These are phyloP conservation scores for Colletotrichum destructivum DNA, from an alignment of 2,329 filamentous ascomycete genomes.

Conservation along the genomic window DNA sequence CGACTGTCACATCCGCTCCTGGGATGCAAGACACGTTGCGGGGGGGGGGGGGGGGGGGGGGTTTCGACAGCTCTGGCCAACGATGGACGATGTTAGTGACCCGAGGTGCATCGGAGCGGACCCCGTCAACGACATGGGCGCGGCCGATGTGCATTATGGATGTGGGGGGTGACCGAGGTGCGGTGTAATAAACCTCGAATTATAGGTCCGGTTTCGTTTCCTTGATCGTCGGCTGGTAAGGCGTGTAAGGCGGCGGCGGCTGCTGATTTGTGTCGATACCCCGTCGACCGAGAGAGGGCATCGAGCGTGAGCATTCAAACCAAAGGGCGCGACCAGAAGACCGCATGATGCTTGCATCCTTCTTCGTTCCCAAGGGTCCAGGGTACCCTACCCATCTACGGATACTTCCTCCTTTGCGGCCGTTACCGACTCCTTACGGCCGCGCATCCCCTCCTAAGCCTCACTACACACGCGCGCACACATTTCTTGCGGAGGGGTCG, in stretches of 20 bases:
- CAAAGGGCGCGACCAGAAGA: not conserved
- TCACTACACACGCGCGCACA: not conserved
- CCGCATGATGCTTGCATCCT: too few relatives aligned
- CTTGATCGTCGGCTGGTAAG: not conserved
- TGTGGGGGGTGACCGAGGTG: too few relatives aligned
- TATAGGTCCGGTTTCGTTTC: not conserved
- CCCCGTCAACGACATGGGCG: not conserved
- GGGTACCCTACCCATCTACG: constrained; percentile 24
- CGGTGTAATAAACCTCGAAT: not conserved
- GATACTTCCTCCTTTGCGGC: not conserved
- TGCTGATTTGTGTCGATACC: not conserved
- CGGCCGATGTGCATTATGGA: too few relatives aligned
- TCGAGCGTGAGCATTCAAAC: not conserved
- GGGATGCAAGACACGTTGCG: not conserved
- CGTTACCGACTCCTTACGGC: constrained; percentile 19
- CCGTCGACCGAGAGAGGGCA: not conserved
- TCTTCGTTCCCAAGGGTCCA: not conserved
- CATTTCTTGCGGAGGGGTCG: constrained; percentile 6
- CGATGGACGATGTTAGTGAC: not conserved
- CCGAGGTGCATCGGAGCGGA: constrained; percentile 5
- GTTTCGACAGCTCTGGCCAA: not conserved
- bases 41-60: not conserved
- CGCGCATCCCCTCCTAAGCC: not conserved
- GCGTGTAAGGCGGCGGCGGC: not conserved
- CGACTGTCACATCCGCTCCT: not conserved